Evolutionary conservation across 2,329 filamentous ascomycete genomes (phyloP), one percentile per base, ranked within the genome.

Genomic region (Colletotrichum sp.): DNA sequence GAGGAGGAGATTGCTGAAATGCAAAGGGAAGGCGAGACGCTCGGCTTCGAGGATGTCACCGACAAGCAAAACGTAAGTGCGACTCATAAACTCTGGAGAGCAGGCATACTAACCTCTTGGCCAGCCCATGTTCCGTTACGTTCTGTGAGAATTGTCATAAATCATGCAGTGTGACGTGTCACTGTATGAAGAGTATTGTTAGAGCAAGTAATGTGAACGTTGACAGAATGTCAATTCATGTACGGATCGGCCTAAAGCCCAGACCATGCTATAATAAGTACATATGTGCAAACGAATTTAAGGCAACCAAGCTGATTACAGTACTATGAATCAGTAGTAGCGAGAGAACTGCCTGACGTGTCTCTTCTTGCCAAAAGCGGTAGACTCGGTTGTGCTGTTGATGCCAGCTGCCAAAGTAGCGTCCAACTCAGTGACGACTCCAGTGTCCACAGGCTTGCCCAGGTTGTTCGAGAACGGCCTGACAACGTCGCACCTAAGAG

Each of bases 41-140:
- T 68, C 21, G 85, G 84, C 0, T 84, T 86, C 57, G 84, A 86
- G 62, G 84, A 87, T 65, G 80, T 85, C 62, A 86, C 85, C 10
- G 85, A 87, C 67, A 82, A 78, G 68, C 55, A 82, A 18, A 85
- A 86, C 16, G 73, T 73, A 21, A 73, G 39, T 39, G 16, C 36
- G 16, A 18, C 36, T 39, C 36, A 9, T 5, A 9, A 39, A 39
- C 8, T 18, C 16, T 39, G 36, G 8, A 39, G 16, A 18, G 16
- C 36, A 39, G 16, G 16, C 16, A 39, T 39, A 18, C 36, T 39
- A 18, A 39, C 36, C 2, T 39, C 8, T 39, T 39, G 36, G 36
- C 36, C 36, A 39, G 69, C 64, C 44, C 9, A 75, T 73, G 63
- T 79, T 79, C 52, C 49, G 77, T 30, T 79, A 75, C 6, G 70